phyloP scores from a whole-genome alignment of 176 grass and related monocot genomes.

The Eragrostis curvula region DNA sequence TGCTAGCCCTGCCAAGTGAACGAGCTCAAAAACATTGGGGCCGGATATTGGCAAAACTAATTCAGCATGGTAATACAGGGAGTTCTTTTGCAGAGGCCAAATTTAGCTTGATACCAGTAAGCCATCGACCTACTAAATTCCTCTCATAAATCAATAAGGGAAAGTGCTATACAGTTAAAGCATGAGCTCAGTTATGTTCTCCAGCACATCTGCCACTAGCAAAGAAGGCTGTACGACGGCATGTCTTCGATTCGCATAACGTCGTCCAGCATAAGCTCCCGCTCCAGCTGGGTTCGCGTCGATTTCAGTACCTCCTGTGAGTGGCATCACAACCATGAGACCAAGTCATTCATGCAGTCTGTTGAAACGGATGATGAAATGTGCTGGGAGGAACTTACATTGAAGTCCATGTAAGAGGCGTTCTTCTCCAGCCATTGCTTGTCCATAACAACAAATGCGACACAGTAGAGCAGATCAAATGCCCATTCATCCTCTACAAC shows the following conservation, averaged over 20 bases:
- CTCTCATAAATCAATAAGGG: conserved; percentile 33
- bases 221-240: conserved; percentile 90
- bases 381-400: conserved; percentile 43
- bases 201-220: conserved; percentile 42
- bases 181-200: conserved; percentile 20
- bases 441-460: conserved; percentile 95
- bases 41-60: not conserved
- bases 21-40: not conserved
- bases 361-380: conserved; percentile 5
- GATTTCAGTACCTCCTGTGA: conserved; percentile 81
- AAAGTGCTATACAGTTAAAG: conserved; percentile 56
- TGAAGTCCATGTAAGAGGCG: conserved; percentile 99
- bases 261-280: conserved; percentile 85
- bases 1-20: not conserved
- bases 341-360: not conserved
- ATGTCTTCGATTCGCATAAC: conserved; percentile 98
- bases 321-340: conserved; percentile 12
- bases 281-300: conserved; percentile 78
- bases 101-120: conserved; percentile 12
- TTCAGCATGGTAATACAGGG: not conserved
- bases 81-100: conserved; percentile 31
- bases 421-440: conserved; percentile 97
- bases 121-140: conserved; percentile 1
- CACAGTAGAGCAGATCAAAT: conserved; percentile 95
- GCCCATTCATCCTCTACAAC: conserved; percentile 94